These are phyloP conservation scores for Arabis hirsuta DNA, from an alignment of 345 rosid genomes.

Conservation along the genomic window DNA sequence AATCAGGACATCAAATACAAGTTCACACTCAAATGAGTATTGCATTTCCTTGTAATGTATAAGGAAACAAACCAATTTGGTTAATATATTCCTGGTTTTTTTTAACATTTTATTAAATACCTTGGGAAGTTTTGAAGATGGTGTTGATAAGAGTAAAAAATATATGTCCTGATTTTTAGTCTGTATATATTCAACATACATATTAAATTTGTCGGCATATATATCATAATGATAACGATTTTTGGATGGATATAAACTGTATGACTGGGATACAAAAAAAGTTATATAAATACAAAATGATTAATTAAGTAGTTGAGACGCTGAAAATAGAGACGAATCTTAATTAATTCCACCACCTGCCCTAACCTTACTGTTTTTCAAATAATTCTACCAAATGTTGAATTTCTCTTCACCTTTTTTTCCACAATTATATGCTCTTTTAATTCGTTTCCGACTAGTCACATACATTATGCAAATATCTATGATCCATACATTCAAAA, in stretches of 20 bases:
- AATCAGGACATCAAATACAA: too few species aligned
- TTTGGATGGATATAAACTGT: constrained; percentile 20
- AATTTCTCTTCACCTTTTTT: constrained; percentile 9
- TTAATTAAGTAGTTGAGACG: constrained; percentile 33
- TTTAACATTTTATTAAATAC: too few species aligned
- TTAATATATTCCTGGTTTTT: too few species aligned
- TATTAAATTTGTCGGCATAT: constrained; percentile 32
- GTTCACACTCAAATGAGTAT: too few species aligned
- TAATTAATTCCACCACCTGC: constrained; percentile 26
- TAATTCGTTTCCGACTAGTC: neutral
- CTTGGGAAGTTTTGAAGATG: too few species aligned
- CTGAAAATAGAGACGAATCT: constrained; percentile 12
- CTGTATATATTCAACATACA: constrained; percentile 5
- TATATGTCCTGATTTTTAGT: neutral
- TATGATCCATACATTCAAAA: neutral
- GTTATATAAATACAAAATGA: constrained; percentile 2
- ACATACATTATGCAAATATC: neutral
- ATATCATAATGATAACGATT: constrained; percentile 27
- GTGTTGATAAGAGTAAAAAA: too few species aligned
- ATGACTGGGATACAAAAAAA: constrained; percentile 26
- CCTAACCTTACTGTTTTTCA: neutral
- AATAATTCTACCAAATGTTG: neutral
- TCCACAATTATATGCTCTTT: neutral
- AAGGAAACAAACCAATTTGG: too few species aligned
- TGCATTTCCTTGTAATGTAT: too few species aligned